Base-by-base conservation (phyloP, 306 rosid species). In the Inga laurina region DNA sequence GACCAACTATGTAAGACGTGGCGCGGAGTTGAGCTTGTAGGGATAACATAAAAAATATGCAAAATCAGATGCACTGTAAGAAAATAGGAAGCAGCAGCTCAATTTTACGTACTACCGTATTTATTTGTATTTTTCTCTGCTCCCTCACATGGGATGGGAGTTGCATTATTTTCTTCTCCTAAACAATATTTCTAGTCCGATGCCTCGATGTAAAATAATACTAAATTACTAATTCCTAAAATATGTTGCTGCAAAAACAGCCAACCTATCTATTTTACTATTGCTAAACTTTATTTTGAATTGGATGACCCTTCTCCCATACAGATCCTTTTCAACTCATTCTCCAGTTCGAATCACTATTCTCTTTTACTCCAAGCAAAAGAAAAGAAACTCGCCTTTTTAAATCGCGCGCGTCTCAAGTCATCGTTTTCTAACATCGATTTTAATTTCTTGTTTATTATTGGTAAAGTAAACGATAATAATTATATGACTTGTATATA, bases 71-170 rank as follows among this genome's bases (percentile, higher is more conserved):
- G 74, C 74, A 39, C 16, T 51, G 1, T n/a, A 43, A 24, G 56
- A 12, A 44, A 44, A 13, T 2, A 24, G 56, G 6, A 44, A 22
- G 6, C 0, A 71, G 19, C 37, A 44, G n/a, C 30, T 44, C 61
- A 19, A 54, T 54, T 19, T 18, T 54, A 56, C 62, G 24, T 19
- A 56, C 62, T 19, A 21, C 27, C 39, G 12, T 24, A 45, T 72
- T 72, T 24, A n/a, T 71, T 44, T 71, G 35, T 24, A 72, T 22
- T n/a, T 24, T 44, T 71, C 21, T 2, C 16, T n/a, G 35, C 14
- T 71, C 46, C 44, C 54, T 43, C 75, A 43, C 75, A 71, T 71
- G 75, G 75, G 39, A 71, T 71, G 75, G 75, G n/a, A 22, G 13
- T 2, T 48, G 11, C 15, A 61, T 14, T 15, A 13, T 21, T 24